Percentiles rank a stretch among this genome's conserved stretches.
These are phyloP conservation scores for Lumnitzera racemosa DNA, from an alignment of 345 rosid genomes.

Conservation along the genomic window DNA sequence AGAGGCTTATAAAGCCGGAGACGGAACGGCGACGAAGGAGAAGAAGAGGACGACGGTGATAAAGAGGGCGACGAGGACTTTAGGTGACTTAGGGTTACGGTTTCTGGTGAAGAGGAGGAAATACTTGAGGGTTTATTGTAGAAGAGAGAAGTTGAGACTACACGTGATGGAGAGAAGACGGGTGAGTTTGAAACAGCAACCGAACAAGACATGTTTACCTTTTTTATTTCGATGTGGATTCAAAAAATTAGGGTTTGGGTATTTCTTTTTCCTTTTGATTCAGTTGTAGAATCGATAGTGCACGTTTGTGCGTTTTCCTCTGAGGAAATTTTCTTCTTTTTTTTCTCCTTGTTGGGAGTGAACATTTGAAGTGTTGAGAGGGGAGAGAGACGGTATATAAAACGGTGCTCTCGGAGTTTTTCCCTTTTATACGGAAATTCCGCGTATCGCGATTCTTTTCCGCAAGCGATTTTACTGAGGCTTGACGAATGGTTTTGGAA, in stretches of 20 bases:
- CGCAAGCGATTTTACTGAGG: too few relatives aligned
- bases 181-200: slow-evolving; percentile 71
- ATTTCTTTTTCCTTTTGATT: too few relatives aligned
- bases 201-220: slow-evolving; percentile 53
- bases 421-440: too few relatives aligned
- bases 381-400: too few relatives aligned
- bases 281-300: too few relatives aligned
- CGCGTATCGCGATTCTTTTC: too few relatives aligned
- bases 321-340: too few relatives aligned
- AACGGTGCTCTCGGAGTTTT: too few relatives aligned
- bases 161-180: slow-evolving; percentile 63
- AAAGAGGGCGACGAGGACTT: slow-evolving; percentile 30
- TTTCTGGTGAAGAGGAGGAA: slow-evolving; percentile 31
- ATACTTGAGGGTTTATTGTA: slow-evolving; percentile 36
- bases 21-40: slow-evolving; percentile 68
- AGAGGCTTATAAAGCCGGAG: slow-evolving; percentile 56
- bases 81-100: slow-evolving; percentile 37
- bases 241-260: neutral
- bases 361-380: too few relatives aligned
- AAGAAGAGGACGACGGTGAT: slow-evolving; percentile 35
- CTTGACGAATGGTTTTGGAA: too few relatives aligned
- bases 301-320: too few relatives aligned
- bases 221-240: neutral
- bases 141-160: slow-evolving; percentile 38
- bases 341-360: too few relatives aligned